phyloP scores from a whole-genome alignment of 495 filamentous ascomycete genomes.

The Daldinia childiae region DNA sequence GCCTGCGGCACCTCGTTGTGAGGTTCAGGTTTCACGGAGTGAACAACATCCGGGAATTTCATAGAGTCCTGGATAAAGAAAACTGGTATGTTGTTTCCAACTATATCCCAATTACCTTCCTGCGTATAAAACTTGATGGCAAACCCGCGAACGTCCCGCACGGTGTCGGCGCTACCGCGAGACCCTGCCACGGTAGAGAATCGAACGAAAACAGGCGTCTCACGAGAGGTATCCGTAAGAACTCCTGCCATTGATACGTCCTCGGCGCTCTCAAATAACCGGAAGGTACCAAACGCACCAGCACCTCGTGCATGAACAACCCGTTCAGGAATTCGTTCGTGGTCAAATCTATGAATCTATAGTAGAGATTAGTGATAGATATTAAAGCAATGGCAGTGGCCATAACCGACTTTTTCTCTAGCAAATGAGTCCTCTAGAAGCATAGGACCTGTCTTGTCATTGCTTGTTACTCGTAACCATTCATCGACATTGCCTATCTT shows the following conservation, averaged over 20 bases:
- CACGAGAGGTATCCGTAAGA: constrained; percentile 80
- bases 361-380: neutral
- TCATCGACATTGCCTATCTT: constrained; percentile 79
- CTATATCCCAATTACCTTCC: constrained; percentile 69
- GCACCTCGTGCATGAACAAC: constrained; percentile 89
- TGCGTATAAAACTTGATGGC: constrained; percentile 74
- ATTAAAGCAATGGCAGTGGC: constrained; percentile 42
- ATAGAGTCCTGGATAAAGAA: constrained; percentile 79
- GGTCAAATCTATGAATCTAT: constrained; percentile 54
- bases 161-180: constrained; percentile 57
- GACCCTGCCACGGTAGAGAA: constrained; percentile 87
- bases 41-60: constrained; percentile 80
- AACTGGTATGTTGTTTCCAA: constrained; percentile 72
- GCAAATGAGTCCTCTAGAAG: constrained; percentile 86
- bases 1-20: constrained; percentile 73
- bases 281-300: constrained; percentile 87
- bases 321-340: constrained; percentile 74
- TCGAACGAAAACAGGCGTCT: constrained; percentile 81
- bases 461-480: constrained; percentile 73
- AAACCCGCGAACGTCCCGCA: constrained; percentile 29
- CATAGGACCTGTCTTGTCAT: constrained; percentile 70
- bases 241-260: constrained; percentile 78
- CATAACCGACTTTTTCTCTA: constrained; percentile 75
- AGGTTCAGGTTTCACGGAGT: constrained; percentile 84
- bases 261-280: constrained; percentile 71